Percentiles rank a stretch among this genome's conserved stretches.
Conservation (phyloP, 352 stramenopile species). For the Globisporangium middletonii region DNA sequence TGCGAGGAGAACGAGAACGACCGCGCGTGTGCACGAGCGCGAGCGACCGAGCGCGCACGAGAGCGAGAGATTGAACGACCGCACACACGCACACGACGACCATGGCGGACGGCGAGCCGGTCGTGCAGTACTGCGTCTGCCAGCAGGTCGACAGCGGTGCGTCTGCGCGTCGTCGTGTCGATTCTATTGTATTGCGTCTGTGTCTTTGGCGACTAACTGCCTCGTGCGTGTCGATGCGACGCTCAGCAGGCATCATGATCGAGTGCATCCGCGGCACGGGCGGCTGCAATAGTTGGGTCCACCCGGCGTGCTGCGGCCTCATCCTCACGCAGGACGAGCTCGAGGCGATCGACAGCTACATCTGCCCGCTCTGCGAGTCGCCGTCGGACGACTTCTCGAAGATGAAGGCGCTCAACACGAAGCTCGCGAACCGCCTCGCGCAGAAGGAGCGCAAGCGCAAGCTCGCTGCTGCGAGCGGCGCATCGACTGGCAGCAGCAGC, state of each 20-base stretch:
- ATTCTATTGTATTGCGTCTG: not conserved
- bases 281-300: conserved; percentile 90
- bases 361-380: conserved; percentile 78
- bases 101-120: conserved; percentile 31
- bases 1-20: not conserved
- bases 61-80: not conserved
- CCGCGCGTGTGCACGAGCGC: too few relatives aligned
- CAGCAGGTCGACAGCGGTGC: conserved; percentile 70
- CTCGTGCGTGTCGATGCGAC: not conserved
- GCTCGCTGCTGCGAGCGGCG: conserved; percentile 5
- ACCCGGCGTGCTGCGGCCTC: conserved; percentile 84
- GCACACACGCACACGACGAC: not conserved
- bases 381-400: conserved; percentile 58
- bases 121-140: conserved; percentile 80
- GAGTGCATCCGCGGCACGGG: conserved; percentile 87
- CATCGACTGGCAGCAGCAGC: not conserved
- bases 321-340: conserved; percentile 82
- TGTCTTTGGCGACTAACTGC: not conserved
- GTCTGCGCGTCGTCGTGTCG: conserved; percentile 8
- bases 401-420: conserved; percentile 70
- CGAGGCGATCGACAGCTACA: conserved; percentile 77
- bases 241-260: conserved; percentile 86
- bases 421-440: conserved; percentile 58
- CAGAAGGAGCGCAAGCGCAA: conserved; percentile 41
- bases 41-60: conserved; percentile 2